Percentiles rank a stretch among this genome's conserved stretches.
phyloP scores from a whole-genome alignment of 1,139 yeast species.

The Torulaspora pretoriensis region DNA sequence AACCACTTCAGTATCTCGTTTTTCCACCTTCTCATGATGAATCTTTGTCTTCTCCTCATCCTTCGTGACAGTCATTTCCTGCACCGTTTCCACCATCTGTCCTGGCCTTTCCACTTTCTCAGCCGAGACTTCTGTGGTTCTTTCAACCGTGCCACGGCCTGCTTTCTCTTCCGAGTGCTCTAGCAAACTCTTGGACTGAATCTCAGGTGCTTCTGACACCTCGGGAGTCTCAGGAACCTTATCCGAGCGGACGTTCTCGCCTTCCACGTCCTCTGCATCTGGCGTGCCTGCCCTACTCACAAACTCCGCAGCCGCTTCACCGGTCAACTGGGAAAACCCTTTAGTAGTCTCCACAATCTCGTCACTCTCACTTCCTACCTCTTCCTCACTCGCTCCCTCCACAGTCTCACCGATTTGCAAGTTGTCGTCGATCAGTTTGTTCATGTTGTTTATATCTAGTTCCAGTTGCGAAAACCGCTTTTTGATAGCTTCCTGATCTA shows the following conservation, averaged over 20 bases:
- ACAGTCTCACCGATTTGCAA: constrained; percentile 16
- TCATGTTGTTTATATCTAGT: constrained; percentile 34
- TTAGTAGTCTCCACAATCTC: not conserved
- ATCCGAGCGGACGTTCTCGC: no score
- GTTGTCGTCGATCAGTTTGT: constrained; percentile 35
- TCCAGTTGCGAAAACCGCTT: constrained; percentile 36
- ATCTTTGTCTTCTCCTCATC: not conserved
- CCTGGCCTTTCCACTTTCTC: not conserved
- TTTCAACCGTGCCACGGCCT: not conserved
- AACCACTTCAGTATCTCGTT: not conserved
- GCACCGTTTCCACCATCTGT: not conserved
- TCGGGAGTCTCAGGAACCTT: no score
- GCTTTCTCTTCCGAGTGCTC: not conserved
- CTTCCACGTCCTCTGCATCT: not conserved
- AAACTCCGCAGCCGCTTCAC: constrained; percentile 7
- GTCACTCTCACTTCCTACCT: not conserved
- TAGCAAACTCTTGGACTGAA: not conserved
- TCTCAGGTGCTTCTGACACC: not conserved
- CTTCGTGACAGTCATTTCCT: not conserved
- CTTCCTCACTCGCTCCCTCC: not conserved
- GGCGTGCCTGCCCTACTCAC: constrained; percentile 3
- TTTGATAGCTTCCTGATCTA: constrained; percentile 30
- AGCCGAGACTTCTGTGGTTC: not conserved
- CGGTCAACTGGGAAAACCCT: constrained; percentile 7
- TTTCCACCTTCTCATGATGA: not conserved